Evolutionary conservation across 2,329 filamentous ascomycete genomes (phyloP).

Genomic region (Penicillium sp.): DNA sequence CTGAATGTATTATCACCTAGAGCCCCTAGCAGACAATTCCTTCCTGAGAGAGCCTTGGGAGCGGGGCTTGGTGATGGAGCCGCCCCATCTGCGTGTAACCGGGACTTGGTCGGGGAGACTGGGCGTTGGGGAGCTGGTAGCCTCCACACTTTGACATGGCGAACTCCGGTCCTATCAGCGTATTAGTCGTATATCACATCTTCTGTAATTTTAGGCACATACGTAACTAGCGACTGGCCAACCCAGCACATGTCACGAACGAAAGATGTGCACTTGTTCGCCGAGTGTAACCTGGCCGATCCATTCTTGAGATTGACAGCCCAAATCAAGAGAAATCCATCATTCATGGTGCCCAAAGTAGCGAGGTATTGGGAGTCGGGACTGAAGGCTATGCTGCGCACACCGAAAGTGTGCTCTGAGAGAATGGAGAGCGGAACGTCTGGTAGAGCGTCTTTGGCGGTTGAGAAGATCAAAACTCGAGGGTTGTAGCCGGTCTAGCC

Average conservation of each 20-base stretch:
- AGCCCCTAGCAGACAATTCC: slow-evolving; percentile 81
- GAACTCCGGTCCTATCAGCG: slow-evolving; percentile 63
- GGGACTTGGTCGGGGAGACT: slow-evolving; percentile 64
- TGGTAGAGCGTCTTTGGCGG: slow-evolving; percentile 71
- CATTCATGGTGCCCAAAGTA: slow-evolving; percentile 83
- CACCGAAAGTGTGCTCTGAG: slow-evolving; percentile 86
- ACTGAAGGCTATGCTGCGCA: slow-evolving; percentile 86
- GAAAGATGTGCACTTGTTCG: slow-evolving; percentile 88
- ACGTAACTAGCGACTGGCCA: slow-evolving; percentile 75
- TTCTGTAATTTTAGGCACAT: slow-evolving; percentile 32
- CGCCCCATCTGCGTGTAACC: slow-evolving; percentile 45
- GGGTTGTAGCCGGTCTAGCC: slow-evolving; percentile 86
- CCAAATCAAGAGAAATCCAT: slow-evolving; percentile 94
- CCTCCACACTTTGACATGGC: slow-evolving; percentile 92
- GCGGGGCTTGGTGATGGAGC: slow-evolving; percentile 41
- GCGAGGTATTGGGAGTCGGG: slow-evolving; percentile 82
- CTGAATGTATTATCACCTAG: slow-evolving; percentile 84
- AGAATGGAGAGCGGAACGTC: slow-evolving; percentile 83
- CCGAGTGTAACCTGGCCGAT: slow-evolving; percentile 74
- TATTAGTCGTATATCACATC: not conserved
- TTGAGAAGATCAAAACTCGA: slow-evolving; percentile 84
- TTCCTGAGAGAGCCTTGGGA: slow-evolving; percentile 74
- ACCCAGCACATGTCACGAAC: slow-evolving; percentile 90
- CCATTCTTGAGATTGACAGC: slow-evolving; percentile 79
- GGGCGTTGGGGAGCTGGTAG: slow-evolving; percentile 64